A percentile compares a stretch with the other conserved stretches of the same genome.
Conservation (phyloP, 306 rosid genomes). For the Hippophae rhamnoides region DNA sequence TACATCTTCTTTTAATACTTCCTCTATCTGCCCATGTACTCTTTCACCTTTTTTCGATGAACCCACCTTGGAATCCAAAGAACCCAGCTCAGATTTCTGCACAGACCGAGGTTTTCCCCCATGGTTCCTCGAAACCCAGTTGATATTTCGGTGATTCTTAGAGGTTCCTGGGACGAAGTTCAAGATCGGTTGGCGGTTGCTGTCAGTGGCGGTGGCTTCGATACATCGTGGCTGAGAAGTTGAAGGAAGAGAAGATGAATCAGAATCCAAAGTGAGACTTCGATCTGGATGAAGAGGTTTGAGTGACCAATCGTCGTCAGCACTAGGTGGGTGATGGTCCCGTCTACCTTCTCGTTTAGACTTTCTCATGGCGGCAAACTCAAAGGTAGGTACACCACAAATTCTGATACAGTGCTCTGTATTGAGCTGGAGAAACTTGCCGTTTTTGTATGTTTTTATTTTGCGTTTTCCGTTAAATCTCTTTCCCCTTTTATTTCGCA, state of each 20-base stretch:
- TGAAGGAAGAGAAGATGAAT: conserved; percentile 5
- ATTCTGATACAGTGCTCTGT: too few species aligned
- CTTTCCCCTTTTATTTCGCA: too few species aligned
- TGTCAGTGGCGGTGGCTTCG: conserved; percentile 2
- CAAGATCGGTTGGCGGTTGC: background rate
- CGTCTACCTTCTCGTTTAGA: too few species aligned
- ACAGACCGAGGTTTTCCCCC: conserved; percentile 21
- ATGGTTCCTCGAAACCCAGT: conserved; percentile 13
- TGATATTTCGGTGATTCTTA: conserved; percentile 5
- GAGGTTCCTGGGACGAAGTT: background rate
- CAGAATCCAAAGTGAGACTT: background rate
- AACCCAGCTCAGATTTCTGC: conserved; percentile 25
- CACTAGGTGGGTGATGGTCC: too few species aligned
- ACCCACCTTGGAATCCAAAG: background rate
- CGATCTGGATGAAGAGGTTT: conserved; percentile 3
- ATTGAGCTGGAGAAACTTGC: too few species aligned
- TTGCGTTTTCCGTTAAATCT: too few species aligned
- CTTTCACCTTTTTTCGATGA: conserved; percentile 12
- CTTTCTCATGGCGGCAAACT: too few species aligned
- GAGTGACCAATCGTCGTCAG: conserved; percentile 10
- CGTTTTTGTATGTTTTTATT: too few species aligned
- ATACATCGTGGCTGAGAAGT: conserved; percentile 5
- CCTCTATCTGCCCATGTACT: conserved; percentile 8
- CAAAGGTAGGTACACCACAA: too few species aligned
- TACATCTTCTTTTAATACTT: background rate